Percentiles rank a stretch among this genome's conserved stretches.
Evolutionary conservation across 352 stramenopile species (phyloP).

Genomic region (Plasmopara halstedii): DNA sequence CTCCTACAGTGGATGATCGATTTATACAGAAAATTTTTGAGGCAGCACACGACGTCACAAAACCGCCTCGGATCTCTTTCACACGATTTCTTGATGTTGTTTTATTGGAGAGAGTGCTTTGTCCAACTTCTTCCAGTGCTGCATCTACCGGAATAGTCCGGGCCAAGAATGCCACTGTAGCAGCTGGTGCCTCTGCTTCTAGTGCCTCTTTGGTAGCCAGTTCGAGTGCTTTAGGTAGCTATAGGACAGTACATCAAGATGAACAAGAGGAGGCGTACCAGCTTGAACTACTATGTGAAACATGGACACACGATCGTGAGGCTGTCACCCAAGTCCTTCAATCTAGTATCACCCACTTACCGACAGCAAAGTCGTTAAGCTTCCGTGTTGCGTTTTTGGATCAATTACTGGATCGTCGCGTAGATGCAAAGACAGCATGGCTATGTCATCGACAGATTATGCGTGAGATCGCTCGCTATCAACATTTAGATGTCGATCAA

Average conservation of each 20-base stretch:
- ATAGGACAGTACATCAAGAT: no score
- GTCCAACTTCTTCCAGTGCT: no score
- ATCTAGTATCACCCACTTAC: no score
- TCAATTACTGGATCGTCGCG: conserved; percentile 49
- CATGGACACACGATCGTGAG: no score
- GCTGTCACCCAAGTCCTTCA: no score
- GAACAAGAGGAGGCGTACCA: no score
- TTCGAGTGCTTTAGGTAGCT: no score
- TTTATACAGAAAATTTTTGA: conserved; percentile 56
- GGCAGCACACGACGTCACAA: conserved; percentile 48
- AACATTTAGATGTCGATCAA: conserved; percentile 56
- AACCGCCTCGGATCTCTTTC: conserved; percentile 55
- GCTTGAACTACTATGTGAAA: no score
- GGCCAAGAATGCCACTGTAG: no score
- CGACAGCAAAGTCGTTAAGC: conserved; percentile 43
- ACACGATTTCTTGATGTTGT: conserved; percentile 50
- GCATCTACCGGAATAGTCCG: no score
- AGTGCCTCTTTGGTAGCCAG: no score
- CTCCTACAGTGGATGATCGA: conserved; percentile 42
- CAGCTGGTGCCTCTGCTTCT: no score
- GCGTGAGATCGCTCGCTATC: conserved; percentile 62
- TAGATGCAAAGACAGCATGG: conserved; percentile 75
- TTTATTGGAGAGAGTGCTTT: conserved; percentile 44
- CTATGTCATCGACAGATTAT: conserved; percentile 74
- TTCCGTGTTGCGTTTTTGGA: conserved; percentile 63